phyloP scores from a whole-genome alignment of 441 rosid genomes.

The Jatropha multifida region DNA sequence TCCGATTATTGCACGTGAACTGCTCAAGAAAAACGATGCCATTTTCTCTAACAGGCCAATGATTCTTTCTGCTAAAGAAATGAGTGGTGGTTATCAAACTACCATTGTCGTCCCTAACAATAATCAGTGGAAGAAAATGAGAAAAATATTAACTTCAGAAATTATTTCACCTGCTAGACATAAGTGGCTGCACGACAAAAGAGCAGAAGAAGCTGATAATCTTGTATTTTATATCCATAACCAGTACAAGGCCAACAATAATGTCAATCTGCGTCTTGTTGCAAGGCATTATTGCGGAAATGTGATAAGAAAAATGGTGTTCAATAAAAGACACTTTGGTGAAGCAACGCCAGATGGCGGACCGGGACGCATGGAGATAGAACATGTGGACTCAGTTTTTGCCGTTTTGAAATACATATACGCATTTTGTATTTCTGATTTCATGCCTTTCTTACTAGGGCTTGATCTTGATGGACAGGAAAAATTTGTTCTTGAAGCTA shows the following conservation, averaged over 20 bases:
- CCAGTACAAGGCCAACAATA: conserved; percentile 26
- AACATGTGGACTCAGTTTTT: conserved; percentile 48
- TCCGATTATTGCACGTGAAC: conserved; percentile 37
- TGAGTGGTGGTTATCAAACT: conserved; percentile 36
- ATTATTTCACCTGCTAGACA: conserved; percentile 43
- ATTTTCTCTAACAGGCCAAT: conserved; percentile 40
- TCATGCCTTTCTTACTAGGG: conserved; percentile 45
- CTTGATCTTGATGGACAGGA: conserved; percentile 49
- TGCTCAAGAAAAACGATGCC: conserved; percentile 45
- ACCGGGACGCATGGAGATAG: conserved; percentile 40
- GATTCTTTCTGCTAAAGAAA: conserved; percentile 25
- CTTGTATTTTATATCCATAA: conserved; percentile 43
- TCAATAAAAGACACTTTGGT: conserved; percentile 40
- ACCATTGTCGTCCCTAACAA: conserved; percentile 31
- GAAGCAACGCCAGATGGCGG: conserved; percentile 33
- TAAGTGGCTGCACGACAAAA: conserved; percentile 38
- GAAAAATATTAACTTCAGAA: conserved; percentile 37
- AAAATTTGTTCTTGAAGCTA: conserved; percentile 36
- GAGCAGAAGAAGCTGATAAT: conserved; percentile 52
- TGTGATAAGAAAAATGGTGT: conserved; percentile 45
- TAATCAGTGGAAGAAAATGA: conserved; percentile 58
- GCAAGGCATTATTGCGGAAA: conserved; percentile 43
- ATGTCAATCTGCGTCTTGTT: conserved; percentile 35
- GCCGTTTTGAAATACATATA: conserved; percentile 28
- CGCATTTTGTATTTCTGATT: conserved; percentile 46